These are phyloP conservation scores for Podospora tetraspora DNA, from an alignment of 495 filamentous ascomycete genomes.

Conservation along the genomic window DNA sequence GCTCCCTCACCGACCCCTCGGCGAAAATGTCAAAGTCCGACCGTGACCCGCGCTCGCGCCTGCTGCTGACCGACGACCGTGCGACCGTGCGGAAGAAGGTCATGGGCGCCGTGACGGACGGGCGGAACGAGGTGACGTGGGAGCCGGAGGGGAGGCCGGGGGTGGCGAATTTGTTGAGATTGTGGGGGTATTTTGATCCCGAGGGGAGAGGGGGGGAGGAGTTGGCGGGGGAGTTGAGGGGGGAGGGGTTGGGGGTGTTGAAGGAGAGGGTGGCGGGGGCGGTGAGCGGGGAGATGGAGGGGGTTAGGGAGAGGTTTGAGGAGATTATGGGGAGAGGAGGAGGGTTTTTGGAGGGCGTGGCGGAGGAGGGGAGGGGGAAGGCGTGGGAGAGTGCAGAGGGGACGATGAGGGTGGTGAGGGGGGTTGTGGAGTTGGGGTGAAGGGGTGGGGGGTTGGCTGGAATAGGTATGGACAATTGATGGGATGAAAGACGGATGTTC, in stretches of 20 bases:
- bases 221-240: slow-evolving; percentile 51
- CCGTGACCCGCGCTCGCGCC: slow-evolving; percentile 60
- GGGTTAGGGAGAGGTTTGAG: slow-evolving; percentile 58
- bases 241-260: slow-evolving; percentile 54
- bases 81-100: slow-evolving; percentile 62
- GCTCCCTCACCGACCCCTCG: slow-evolving; percentile 73
- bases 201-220: slow-evolving; percentile 42
- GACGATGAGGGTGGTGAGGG: slow-evolving; percentile 62
- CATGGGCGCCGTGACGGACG: slow-evolving; percentile 72
- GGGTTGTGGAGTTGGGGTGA: slow-evolving; percentile 54
- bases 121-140: slow-evolving; percentile 56
- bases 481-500: too few relatives aligned
- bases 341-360: slow-evolving; percentile 54
- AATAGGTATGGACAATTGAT: too few relatives aligned
- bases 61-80: slow-evolving; percentile 69
- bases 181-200: slow-evolving; percentile 61
- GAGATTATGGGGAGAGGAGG: slow-evolving; percentile 45
- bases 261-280: slow-evolving; percentile 57
- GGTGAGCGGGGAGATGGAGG: slow-evolving; percentile 50
- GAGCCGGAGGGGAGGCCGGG: slow-evolving; percentile 68
- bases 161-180: slow-evolving; percentile 77
- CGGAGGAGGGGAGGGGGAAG: slow-evolving; percentile 51
- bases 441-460: background rate
- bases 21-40: slow-evolving; percentile 95
- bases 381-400: slow-evolving; percentile 59